Percentiles rank a stretch among this genome's conserved stretches.
Conservation (phyloP, 2,329 filamentous ascomycete species). For the Colletotrichum salicis region DNA sequence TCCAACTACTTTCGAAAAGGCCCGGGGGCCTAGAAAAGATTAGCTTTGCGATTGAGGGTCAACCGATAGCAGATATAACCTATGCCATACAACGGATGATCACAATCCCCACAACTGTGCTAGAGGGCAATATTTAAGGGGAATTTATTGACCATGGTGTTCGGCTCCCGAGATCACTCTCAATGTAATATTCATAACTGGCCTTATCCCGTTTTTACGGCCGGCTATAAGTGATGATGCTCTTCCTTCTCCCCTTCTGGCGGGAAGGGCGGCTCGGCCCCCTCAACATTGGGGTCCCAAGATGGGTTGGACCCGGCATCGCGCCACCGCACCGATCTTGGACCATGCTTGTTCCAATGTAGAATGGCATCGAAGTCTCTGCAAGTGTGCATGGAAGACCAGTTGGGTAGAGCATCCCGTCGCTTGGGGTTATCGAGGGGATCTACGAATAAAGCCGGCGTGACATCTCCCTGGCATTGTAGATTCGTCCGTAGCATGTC, state of each 20-base stretch:
- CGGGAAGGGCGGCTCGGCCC: slow-evolving; percentile 23
- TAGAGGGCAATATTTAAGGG: too few relatives aligned
- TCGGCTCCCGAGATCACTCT: too few relatives aligned
- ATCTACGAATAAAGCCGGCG: slow-evolving; percentile 28
- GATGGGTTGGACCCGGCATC: slow-evolving; percentile 27
- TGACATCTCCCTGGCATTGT: slow-evolving; percentile 25
- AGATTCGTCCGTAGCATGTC: slow-evolving; percentile 30
- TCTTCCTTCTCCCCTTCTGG: neutral
- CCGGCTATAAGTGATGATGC: neutral
- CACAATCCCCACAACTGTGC: too few relatives aligned
- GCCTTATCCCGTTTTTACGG: too few relatives aligned
- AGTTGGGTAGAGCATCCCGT: slow-evolving; percentile 24
- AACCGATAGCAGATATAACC: too few relatives aligned
- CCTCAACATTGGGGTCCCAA: slow-evolving; percentile 20
- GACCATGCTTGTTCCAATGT: slow-evolving; percentile 28
- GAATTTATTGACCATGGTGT: neutral
- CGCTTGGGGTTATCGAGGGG: slow-evolving; percentile 16
- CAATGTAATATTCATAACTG: neutral
- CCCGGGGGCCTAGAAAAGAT: too few relatives aligned
- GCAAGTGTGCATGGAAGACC: slow-evolving; percentile 31
- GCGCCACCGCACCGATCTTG: slow-evolving; percentile 29
- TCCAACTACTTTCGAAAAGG: too few relatives aligned
- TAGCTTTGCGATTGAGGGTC: too few relatives aligned
- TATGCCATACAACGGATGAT: too few relatives aligned
- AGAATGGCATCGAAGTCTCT: slow-evolving; percentile 30